These are phyloP conservation scores for Boletales sp. DNA, from an alignment of 768 basidiomycete genomes.

Conservation along the genomic window DNA sequence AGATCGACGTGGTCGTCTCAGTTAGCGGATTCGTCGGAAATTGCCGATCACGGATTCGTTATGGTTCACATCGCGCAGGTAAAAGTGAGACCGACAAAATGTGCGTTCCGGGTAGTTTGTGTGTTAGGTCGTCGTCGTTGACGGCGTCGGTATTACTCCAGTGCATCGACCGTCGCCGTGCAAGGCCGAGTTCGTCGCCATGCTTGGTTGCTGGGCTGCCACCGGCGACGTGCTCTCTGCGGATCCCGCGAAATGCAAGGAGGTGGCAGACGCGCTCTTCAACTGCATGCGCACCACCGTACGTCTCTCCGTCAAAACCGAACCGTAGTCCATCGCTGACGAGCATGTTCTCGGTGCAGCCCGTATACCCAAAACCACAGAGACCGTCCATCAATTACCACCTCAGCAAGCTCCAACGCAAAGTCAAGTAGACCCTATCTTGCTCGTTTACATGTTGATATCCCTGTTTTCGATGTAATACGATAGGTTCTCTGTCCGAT, in stretches of 20 bases:
- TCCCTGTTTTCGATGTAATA: too few relatives aligned
- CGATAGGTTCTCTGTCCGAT: too few relatives aligned
- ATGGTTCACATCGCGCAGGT: slow-evolving; percentile 75
- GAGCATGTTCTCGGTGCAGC: slow-evolving; percentile 38
- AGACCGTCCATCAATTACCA: slow-evolving; percentile 87
- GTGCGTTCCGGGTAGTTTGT: slow-evolving; percentile 33
- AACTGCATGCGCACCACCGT: slow-evolving; percentile 87
- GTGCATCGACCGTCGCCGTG: slow-evolving; percentile 16
- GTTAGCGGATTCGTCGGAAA: slow-evolving; percentile 18
- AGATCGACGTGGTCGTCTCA: not conserved
- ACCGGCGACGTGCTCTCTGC: slow-evolving; percentile 56
- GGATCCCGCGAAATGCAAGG: slow-evolving; percentile 46
- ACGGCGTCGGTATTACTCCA: too few relatives aligned
- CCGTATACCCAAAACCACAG: slow-evolving; percentile 61
- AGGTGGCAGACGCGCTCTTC: slow-evolving; percentile 58
- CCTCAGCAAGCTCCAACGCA: slow-evolving; percentile 74
- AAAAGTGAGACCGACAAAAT: slow-evolving; percentile 75
- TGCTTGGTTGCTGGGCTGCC: slow-evolving; percentile 89
- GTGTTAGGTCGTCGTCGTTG: too few relatives aligned
- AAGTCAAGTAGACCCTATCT: slow-evolving; percentile 51
- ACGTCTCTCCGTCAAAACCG: slow-evolving; percentile 30
- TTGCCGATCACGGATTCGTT: slow-evolving; percentile 5
- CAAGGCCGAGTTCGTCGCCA: slow-evolving; percentile 57
- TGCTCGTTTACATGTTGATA: too few relatives aligned
- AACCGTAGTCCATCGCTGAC: not conserved